Conservation (phyloP, 1,139 yeast species). For the Debaryomyces coudertii region DNA sequence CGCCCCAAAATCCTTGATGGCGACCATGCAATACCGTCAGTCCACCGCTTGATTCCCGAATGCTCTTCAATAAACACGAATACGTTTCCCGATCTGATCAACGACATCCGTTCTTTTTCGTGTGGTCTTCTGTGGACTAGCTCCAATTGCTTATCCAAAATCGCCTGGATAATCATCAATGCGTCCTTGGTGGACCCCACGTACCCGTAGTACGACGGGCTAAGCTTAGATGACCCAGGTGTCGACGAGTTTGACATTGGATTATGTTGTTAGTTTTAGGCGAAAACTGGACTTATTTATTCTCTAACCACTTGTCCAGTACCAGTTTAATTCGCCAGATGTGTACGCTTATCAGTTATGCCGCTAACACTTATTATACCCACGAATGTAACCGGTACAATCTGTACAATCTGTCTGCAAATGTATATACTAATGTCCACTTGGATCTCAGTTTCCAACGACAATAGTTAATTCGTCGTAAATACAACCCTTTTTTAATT, state of each 20-base stretch:
- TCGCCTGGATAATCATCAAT: slow-evolving; percentile 76
- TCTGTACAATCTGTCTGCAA: neutral
- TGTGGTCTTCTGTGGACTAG: slow-evolving; percentile 82
- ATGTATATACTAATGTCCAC: neutral
- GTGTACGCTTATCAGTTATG: neutral
- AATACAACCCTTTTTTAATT: neutral
- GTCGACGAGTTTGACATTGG: slow-evolving; percentile 25
- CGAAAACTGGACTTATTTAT: neutral
- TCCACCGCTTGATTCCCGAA: slow-evolving; percentile 89
- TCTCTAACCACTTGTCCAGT: neutral
- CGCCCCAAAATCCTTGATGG: slow-evolving; percentile 86
- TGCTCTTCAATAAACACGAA: slow-evolving; percentile 84
- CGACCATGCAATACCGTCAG: slow-evolving; percentile 92
- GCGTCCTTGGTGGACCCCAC: slow-evolving; percentile 86
- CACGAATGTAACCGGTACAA: neutral
- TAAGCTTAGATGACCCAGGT: slow-evolving; percentile 20
- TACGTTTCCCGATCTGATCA: slow-evolving; percentile 77
- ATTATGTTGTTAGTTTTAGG: neutral
- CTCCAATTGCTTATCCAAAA: slow-evolving; percentile 60
- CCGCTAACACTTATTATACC: neutral
- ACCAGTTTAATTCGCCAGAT: neutral
- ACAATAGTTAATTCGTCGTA: neutral
- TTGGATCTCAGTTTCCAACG: neutral
- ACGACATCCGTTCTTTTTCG: slow-evolving; percentile 67
- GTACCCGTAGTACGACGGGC: slow-evolving; percentile 76